A percentile compares a stretch with the other conserved stretches of the same genome.
These are phyloP conservation scores for Conticribra weissflogii DNA, from an alignment of 108 stramenopile species.

Conservation along the genomic window DNA sequence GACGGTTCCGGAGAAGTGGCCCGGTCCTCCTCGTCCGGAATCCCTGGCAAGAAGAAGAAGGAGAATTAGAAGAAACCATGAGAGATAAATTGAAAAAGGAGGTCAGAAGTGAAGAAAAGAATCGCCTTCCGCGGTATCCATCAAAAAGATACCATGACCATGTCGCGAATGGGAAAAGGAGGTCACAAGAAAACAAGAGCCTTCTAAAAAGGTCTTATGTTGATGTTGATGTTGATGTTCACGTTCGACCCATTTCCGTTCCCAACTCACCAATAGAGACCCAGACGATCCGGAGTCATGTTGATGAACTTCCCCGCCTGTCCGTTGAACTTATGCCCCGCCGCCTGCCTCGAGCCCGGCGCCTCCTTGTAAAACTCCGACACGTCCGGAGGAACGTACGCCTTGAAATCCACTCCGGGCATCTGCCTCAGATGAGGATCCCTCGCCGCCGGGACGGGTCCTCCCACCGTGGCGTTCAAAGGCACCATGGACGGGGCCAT, in stretches of 20 bases:
- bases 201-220: too few species aligned
- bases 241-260: too few species aligned
- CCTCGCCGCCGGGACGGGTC: not conserved
- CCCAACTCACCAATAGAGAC: conserved; percentile 56
- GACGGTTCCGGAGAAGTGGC: conserved; percentile 32
- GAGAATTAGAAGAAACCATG: not conserved
- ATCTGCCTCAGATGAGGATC: conserved; percentile 15
- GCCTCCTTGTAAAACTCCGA: conserved; percentile 56
- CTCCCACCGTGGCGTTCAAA: not conserved
- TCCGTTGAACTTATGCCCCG: conserved; percentile 55
- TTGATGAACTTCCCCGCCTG: conserved; percentile 80
- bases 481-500: not conserved
- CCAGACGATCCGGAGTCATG: conserved; percentile 46
- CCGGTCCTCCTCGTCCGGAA: conserved; percentile 39
- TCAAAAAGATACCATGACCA: too few species aligned
- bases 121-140: too few species aligned
- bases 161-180: too few species aligned
- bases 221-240: too few species aligned
- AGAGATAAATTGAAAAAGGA: not conserved
- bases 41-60: not conserved
- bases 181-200: too few species aligned
- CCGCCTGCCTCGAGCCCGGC: conserved; percentile 28
- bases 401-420: conserved; percentile 34
- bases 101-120: not conserved
- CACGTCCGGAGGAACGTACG: conserved; percentile 77